phyloP scores from a whole-genome alignment of 208 protist genomes.

The Leishmania turanica region DNA sequence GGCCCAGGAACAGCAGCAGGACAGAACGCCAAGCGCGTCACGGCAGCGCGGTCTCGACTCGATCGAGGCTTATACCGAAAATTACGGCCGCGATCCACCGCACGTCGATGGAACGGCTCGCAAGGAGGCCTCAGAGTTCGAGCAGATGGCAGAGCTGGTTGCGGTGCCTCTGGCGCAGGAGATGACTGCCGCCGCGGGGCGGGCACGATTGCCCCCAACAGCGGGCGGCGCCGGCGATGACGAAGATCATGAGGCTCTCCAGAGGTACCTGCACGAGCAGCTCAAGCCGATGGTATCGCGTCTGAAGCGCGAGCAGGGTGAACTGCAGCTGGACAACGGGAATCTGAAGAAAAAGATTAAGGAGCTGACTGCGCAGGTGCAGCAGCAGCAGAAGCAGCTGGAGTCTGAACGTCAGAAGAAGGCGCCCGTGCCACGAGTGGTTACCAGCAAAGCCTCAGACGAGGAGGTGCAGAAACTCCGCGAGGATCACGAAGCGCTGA shows the following conservation, averaged over 20 bases:
- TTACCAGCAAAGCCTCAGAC: not conserved
- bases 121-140: conserved; percentile 10
- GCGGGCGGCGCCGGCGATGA: not conserved
- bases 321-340: conserved; percentile 32
- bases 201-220: not conserved
- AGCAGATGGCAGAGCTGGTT: conserved; percentile 10
- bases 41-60: not conserved
- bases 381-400: conserved; percentile 13
- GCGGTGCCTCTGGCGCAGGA: conserved; percentile 19
- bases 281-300: conserved; percentile 18
- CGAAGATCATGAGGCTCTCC: conserved; percentile 8
- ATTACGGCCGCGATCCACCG: conserved; percentile 9
- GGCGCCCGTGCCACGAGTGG: not conserved
- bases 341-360: conserved; percentile 14
- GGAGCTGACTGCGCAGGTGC: conserved; percentile 19
- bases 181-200: conserved; percentile 11
- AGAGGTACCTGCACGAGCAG: conserved; percentile 14
- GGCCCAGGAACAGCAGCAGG: conserved; percentile 1
- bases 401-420: not conserved
- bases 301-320: conserved; percentile 29
- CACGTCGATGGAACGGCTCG: conserved; percentile 8
- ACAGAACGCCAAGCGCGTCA: conserved; percentile 1
- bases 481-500: conserved; percentile 33
- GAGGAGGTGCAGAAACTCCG: conserved; percentile 1
- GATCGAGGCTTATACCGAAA: not conserved